Base-by-base conservation (phyloP, 1,284 basidiomycete species). In the Tylopilus sp. region DNA sequence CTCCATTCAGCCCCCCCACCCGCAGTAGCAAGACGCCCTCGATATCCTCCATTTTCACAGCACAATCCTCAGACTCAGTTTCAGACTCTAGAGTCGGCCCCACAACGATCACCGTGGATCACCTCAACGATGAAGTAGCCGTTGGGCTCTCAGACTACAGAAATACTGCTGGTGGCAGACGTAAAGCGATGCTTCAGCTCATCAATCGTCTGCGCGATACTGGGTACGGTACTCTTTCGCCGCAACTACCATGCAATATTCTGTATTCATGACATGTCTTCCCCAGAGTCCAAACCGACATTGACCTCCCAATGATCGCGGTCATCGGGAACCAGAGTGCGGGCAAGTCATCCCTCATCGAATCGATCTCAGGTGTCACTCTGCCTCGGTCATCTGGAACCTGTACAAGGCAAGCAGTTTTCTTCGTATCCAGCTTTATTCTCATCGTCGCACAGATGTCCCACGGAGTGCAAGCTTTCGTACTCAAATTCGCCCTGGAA, bases 321-420 rank as follows among this genome's bases (percentile, higher is more conserved):
- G 85, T 83, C 40, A 76, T 86, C 9, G 83, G 83, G 0, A 75
- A 71, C 8, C 83, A 86, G 55, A 83, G 80, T 41, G 81, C 82
- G 0, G 87, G 86, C 0, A 89, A 89, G 57, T 85, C 83, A 0
- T 86, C 83, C 0, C 70, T 88, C 2, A 85, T 89, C 14, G 85
- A 89, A 57, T 76, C 83, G 0, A 86, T 89, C 28, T 85, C 81
- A 15, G 84, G 83, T 0, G 78, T 88, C 45, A 82, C 76, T 0
- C 66, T 89, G 0, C 85, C 85, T 15, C 77, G 85, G 5, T 81
- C 82, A 3, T 66, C 71, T 17, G 80, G 80, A 0, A 82, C 81
- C 0, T 90, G 86, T 55, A 90, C 87, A 0, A 72, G 85, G 82
- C 78, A 58, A 33, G 61, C 55, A 0, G 7, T 12, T 11, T 11